A percentile compares a stretch with the other conserved stretches of the same genome.
Conservation (phyloP, 495 filamentous ascomycete species). For the Halenospora varia region DNA sequence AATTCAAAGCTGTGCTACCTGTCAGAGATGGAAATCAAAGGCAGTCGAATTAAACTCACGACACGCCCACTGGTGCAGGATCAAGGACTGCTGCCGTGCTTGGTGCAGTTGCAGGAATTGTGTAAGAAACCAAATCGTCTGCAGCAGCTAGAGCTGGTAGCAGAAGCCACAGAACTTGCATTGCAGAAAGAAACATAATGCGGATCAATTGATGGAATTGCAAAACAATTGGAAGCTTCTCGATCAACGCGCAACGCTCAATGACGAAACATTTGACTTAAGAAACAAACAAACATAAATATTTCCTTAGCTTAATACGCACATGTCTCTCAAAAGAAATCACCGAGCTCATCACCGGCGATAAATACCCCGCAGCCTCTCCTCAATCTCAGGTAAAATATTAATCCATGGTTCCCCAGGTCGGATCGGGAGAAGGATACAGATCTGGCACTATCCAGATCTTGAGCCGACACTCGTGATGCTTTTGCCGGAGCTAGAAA, state of each 20-base stretch:
- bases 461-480: not conserved
- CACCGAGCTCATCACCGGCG: not conserved
- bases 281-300: not conserved
- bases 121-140: conserved; percentile 15
- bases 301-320: not conserved
- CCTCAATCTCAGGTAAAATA: not conserved
- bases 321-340: not conserved
- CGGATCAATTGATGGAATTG: not conserved
- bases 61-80: conserved; percentile 49
- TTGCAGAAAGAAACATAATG: not conserved
- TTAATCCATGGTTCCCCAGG: not conserved
- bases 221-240: no score
- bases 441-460: not conserved
- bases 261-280: not conserved
- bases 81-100: conserved; percentile 28
- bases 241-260: not conserved
- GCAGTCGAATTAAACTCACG: conserved; percentile 29
- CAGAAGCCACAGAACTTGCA: conserved; percentile 5
- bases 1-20: conserved; percentile 43
- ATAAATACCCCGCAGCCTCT: not conserved
- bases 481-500: not conserved
- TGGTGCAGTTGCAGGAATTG: conserved; percentile 15
- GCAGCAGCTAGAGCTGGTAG: not conserved
- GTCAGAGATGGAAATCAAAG: conserved; percentile 1
- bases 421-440: not conserved